Evolutionary conservation across 106 monocot species (phyloP), one percentile per base, ranked within the genome.

Genomic region (Acanthochlamys bracteata): DNA sequence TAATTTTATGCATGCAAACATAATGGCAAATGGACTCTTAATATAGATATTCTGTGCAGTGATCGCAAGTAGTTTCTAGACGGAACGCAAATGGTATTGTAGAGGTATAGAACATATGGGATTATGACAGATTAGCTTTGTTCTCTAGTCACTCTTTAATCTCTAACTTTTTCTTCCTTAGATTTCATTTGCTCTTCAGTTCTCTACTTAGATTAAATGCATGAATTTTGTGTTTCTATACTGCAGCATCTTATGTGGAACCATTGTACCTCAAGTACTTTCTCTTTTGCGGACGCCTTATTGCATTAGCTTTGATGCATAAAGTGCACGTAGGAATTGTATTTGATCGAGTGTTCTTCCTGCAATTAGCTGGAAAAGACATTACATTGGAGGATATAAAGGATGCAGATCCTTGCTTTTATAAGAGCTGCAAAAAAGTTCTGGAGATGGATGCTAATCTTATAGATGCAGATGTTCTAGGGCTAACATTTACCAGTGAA

Each of bases 231-330:
- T 13, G 53, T 57, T 12, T 56, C 56, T 25, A 20, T 24, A 11
- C 46, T 64, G 69, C 83, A 93, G 93, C 78, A 65, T 93, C 93
- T 67, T 59, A 42, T 68, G 81, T 83, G 57, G 86, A 93, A 59
- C 76, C 93, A 33, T 63, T 93, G 71, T 83, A 93, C 72, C 85
- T 81, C 20, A 74, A 84, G 41, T 93, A 93, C 71, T 93, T 89
- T 61, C 40, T 20, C n/a, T 86, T 90, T 54, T 77, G 70, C 49
- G 90, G 90, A 17, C 71, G 90, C 24, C 54, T 90, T 6, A 78
- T 90, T 77, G 90, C 86, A 64, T 64, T 90, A 52, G 83, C 86
- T 20, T 73, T 90, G 60, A 83, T 79, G 86, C 83, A 90, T 66
- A 75, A 70, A 69, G 80, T 90, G 39, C 90, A 90, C 77, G 63